Evolutionary conservation across 2,329 filamentous ascomycete species (phyloP), one percentile per base, ranked within the genome.

Genomic region (Cladophialophora exuberans): DNA sequence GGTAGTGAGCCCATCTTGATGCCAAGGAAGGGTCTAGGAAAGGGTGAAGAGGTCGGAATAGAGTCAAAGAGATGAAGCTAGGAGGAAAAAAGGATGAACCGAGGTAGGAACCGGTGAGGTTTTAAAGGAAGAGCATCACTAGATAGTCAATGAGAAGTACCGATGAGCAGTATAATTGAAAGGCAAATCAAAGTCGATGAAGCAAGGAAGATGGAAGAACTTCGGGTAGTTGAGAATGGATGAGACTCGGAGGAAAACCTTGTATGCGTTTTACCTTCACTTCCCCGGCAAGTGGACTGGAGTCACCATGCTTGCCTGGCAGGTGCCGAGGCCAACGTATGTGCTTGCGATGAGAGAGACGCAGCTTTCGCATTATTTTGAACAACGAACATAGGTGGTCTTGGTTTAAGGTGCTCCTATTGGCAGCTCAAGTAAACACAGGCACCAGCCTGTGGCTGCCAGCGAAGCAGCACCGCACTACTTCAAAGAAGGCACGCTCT

Each of bases 1-100:
- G 54, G 47, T 35, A 61, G 42, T n/a, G 58, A 61, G 31, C 58
- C 58, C 58, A 62, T 62, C 30, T 31, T 56, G 54, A 42, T 15
- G 44, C 23, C 23, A 25, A 20, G 10, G 11, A 20, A 31, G 17
- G 31, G 31, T 23, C n/a, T 20, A 25, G 6, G 6, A 41, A 18
- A 15, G 13, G 20, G n/a, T 10, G 28, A 26, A 33, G 28, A 38
- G 28, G 36, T 5, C 30, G 23, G 49, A 43, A 18, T 9, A 18
- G 28, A 18, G n/a, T 22, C 11, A 17, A 23, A 25, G 33, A 36
- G 20, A 47, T 13, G 17, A 25, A 3, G 11, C 25, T 39, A 11
- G 11, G 20, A 13, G n/a, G 18, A 25, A 26, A 18, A 17, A 38
- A 33, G 26, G 15, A 17, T 13, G 30, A 7, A 39, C 15, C 13